Conservation (phyloP, 2,329 filamentous ascomycete species). For the Hymenoscyphus fructigenus region DNA sequence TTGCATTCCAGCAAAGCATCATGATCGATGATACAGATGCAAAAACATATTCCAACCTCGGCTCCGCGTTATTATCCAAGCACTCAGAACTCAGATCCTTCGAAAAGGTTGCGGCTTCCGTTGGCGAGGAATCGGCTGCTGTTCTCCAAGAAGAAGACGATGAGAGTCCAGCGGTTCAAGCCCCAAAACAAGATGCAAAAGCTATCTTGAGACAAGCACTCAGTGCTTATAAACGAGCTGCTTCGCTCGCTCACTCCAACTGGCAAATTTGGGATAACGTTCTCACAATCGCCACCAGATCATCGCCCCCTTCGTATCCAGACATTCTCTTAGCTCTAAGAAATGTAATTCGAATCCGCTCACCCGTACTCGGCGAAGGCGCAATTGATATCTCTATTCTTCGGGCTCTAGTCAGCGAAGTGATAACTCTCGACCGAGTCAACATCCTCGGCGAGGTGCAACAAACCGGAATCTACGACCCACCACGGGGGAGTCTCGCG, state of each 20-base stretch:
- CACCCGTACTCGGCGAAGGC: constrained; percentile 65
- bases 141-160: constrained; percentile 35
- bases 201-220: constrained; percentile 71
- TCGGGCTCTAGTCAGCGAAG: constrained; percentile 68
- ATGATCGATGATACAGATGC: constrained; percentile 85
- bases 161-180: constrained; percentile 27
- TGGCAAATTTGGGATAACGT: constrained; percentile 97
- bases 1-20: constrained; percentile 81
- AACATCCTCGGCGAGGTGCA: constrained; percentile 15
- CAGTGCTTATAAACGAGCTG: constrained; percentile 82
- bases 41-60: constrained; percentile 92
- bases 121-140: constrained; percentile 29
- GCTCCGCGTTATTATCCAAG: constrained; percentile 73
- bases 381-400: constrained; percentile 76
- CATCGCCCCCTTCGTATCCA: constrained; percentile 69
- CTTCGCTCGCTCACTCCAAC: constrained; percentile 78
- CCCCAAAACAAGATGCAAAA: constrained; percentile 34
- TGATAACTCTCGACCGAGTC: constrained; percentile 49
- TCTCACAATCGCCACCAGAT: constrained; percentile 77
- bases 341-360: constrained; percentile 73
- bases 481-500: constrained; percentile 58
- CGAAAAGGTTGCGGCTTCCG: constrained; percentile 33
- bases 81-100: constrained; percentile 52
- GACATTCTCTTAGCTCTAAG: constrained; percentile 76
- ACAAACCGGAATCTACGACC: constrained; percentile 39